Percentiles rank a stretch among this genome's conserved stretches.
Conservation (phyloP, 208 protist species). For the Wallacemonas sp. region DNA sequence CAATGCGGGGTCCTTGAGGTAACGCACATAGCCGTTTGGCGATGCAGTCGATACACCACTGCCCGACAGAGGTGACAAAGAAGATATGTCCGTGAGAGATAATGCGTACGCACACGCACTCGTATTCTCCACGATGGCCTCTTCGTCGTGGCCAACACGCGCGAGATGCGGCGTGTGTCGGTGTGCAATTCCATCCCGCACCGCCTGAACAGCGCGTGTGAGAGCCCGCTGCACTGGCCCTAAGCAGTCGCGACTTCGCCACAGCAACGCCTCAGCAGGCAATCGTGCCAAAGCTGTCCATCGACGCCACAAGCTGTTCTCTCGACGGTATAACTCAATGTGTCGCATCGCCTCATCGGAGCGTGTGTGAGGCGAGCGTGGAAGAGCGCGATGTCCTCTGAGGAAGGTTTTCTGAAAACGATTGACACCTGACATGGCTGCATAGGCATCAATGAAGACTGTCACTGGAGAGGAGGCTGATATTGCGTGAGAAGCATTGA, state of each 20-base stretch:
- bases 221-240: neutral
- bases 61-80: too few species aligned
- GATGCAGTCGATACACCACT: neutral
- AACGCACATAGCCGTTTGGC: slow-evolving; percentile 16
- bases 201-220: neutral
- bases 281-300: slow-evolving; percentile 4
- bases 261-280: slow-evolving; percentile 14
- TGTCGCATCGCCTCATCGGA: neutral
- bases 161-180: too few species aligned
- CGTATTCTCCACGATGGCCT: too few species aligned
- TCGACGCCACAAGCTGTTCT: neutral
- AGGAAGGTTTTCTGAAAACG: slow-evolving; percentile 46
- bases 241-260: slow-evolving; percentile 4
- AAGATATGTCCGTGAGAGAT: too few species aligned
- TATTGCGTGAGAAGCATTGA: slow-evolving; percentile 1
- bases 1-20: slow-evolving; percentile 35
- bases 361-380: neutral
- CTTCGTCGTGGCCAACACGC: too few species aligned
- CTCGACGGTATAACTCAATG: neutral
- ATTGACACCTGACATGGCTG: slow-evolving; percentile 51
- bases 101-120: too few species aligned
- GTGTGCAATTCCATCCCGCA: neutral
- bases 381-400: neutral
- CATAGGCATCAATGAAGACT: slow-evolving; percentile 57
- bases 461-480: slow-evolving; percentile 17